Base-by-base conservation (phyloP, 108 stramenopile genomes). In the Cylindrotheca fusiformis region DNA sequence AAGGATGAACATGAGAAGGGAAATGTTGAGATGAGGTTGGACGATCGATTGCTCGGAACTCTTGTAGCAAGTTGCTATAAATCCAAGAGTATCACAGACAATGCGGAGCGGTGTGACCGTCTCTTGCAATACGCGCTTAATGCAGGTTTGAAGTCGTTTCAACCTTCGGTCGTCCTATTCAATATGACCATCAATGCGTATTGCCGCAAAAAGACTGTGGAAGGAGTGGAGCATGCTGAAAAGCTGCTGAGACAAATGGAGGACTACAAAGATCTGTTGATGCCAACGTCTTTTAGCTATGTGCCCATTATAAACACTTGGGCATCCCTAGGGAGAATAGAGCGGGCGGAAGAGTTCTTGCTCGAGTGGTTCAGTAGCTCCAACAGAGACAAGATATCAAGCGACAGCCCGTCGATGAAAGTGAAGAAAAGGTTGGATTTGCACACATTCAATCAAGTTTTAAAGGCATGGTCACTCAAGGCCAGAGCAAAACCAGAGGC, bases 381-480 rank as follows among this genome's bases (percentile, higher is more conserved):
- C 8, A 2, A 10, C 52, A 14, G 45, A 59, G 2, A 27, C 25
- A 56, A 20, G 20, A 45, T 27, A 26, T 33, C 14, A 12, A 28
- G 27, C 32, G 25, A 36, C 4, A 14, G 17, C 24, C 22, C 33
- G 52, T 44, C 3, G 32, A 64, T 22, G 63, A 33, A 22, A 47
- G 18, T n/a, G 23, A 63, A 63, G 27, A 33, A 58, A 10, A 53
- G 59, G 27, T 26, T 57, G 4, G 52, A 57, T 48, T 58, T 57
- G 32, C 33, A 57, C 22, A 52, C 62, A n/a, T 58, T 72, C 49
- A 65, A 72, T 29, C 55, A 53, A 4, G 63, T 72, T 5, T 29
- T 72, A 36, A 64, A 59, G 47, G 71, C 54, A 20, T 72, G 71
- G 71, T 47, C 58, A 4, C 22, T 50, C 30, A 72, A 72, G 36